phyloP scores from a whole-genome alignment of 2,329 filamentous ascomycete species.

The Cordyceps militaris region DNA sequence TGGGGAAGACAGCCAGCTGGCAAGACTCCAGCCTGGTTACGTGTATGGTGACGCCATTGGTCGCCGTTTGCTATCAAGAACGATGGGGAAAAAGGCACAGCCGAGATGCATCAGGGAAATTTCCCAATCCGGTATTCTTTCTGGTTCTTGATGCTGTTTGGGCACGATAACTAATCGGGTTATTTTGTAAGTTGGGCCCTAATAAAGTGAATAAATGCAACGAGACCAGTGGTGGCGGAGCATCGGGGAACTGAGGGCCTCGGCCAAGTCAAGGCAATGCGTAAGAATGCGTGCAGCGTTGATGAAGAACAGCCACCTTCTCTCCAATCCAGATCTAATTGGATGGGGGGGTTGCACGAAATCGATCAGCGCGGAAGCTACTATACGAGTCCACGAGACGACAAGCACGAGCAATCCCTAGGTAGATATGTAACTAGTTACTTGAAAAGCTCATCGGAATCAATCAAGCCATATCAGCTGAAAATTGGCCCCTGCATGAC shows the following conservation, averaged over 20 bases:
- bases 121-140: neutral
- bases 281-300: neutral
- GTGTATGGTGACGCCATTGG: neutral
- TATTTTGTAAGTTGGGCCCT: neutral
- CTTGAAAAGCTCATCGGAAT: no score
- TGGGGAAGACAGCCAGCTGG: neutral
- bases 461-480: conserved; percentile 1
- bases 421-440: no score
- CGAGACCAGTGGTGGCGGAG: neutral
- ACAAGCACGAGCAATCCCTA: no score
- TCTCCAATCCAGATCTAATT: no score
- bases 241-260: neutral
- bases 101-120: neutral
- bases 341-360: neutral
- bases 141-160: neutral
- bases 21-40: neutral
- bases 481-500: conserved; percentile 9
- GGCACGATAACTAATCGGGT: no score
- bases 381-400: neutral
- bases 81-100: neutral
- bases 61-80: neutral
- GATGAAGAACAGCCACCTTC: no score
- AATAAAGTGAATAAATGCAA: neutral
- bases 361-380: neutral
- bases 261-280: neutral